Evolutionary conservation across 2,329 filamentous ascomycete species (phyloP).

Genomic region (Epichloe gansuensis): DNA sequence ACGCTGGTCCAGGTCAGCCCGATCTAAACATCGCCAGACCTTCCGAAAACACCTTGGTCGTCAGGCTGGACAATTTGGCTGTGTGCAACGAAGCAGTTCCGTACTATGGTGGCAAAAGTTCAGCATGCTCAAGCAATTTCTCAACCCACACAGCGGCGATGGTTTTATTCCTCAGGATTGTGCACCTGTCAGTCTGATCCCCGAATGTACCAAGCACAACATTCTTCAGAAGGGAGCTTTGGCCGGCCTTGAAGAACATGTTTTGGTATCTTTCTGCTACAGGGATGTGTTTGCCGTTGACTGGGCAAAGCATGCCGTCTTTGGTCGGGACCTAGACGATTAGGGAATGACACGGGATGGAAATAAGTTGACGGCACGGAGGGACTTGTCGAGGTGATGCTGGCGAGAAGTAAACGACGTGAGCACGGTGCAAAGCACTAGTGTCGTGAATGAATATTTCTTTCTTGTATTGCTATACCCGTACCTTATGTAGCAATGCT

Average conservation of each 20-base stretch:
- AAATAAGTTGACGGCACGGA: background rate
- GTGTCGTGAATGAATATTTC: too few species aligned
- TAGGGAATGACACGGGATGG: background rate
- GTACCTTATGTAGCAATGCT: too few species aligned
- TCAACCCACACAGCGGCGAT: background rate
- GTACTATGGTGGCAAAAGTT: background rate
- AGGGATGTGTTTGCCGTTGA: background rate
- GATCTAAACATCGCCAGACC: background rate
- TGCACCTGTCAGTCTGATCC: background rate
- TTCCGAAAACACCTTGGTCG: too few species aligned
- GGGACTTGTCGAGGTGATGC: too few species aligned
- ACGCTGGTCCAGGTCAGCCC: background rate
- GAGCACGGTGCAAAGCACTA: too few species aligned
- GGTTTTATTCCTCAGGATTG: background rate
- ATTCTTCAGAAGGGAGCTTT: background rate
- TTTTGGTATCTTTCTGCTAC: background rate
- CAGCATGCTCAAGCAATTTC: background rate
- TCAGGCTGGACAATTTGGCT: background rate
- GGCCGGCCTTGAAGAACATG: background rate
- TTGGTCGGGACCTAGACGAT: background rate
- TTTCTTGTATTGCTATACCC: too few species aligned
- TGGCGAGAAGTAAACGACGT: too few species aligned
- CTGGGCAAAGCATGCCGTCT: background rate
- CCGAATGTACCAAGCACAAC: background rate
- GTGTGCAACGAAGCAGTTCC: background rate